phyloP scores from a whole-genome alignment of 345 rosid species.

The Aethionema arabicum region DNA sequence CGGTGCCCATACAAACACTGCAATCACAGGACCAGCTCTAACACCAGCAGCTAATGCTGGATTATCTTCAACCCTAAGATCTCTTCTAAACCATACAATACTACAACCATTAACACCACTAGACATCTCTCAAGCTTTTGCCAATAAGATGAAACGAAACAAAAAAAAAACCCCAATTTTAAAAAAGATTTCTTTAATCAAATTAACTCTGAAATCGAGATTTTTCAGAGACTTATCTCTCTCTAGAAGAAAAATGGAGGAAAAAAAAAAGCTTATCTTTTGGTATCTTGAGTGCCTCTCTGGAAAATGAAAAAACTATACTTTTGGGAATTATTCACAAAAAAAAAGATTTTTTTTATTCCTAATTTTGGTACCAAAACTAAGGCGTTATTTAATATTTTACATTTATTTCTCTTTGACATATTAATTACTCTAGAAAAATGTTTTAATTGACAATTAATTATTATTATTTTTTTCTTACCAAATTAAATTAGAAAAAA shows the following conservation, averaged over 20 bases:
- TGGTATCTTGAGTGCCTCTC: constrained; percentile 34
- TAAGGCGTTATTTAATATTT: constrained; percentile 21
- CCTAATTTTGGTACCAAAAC: constrained; percentile 17
- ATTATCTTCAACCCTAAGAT: constrained; percentile 94
- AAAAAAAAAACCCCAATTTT: constrained; percentile 17
- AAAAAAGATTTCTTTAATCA: constrained; percentile 2
- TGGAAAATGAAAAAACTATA: constrained; percentile 32
- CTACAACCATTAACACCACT: constrained; percentile 64
- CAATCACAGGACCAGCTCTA: constrained; percentile 78
- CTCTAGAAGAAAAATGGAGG: constrained; percentile 15
- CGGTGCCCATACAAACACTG: constrained; percentile 88
- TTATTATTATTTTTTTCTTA: background rate
- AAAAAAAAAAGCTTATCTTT: constrained; percentile 34
- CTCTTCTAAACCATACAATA: constrained; percentile 98
- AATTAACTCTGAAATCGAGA: constrained; percentile 17
- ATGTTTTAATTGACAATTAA: background rate
- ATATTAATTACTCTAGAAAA: constrained; percentile 11
- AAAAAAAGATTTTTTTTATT: constrained; percentile 24
- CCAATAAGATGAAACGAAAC: constrained; percentile 33
- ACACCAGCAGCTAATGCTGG: constrained; percentile 94
- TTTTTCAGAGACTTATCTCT: constrained; percentile 24
- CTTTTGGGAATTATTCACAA: constrained; percentile 33
- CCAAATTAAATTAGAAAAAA: background rate
- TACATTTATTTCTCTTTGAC: constrained; percentile 10
- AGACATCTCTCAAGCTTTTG: constrained; percentile 52